Conservation (phyloP, 106 monocot genomes). For the Ottelia alismoides region DNA sequence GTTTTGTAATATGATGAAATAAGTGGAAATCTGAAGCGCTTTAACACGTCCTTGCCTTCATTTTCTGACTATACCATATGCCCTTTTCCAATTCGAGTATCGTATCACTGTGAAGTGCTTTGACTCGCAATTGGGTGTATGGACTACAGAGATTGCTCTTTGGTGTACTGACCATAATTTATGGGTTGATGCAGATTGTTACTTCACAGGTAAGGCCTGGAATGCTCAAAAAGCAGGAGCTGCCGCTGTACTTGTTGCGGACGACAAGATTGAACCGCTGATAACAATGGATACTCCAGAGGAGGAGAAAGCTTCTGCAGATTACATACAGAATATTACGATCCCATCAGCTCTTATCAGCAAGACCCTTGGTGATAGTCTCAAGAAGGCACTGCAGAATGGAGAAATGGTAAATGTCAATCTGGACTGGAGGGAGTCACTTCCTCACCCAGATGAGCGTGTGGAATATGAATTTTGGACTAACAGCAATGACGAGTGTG, state of each 20-base stretch:
- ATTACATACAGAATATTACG: conserved; percentile 82
- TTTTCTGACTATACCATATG: neutral
- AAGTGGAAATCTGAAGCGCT: neutral
- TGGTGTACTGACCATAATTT: no score
- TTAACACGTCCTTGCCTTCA: neutral
- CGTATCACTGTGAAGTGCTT: neutral
- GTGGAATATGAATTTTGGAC: conserved; percentile 96
- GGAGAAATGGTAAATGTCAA: conserved; percentile 93
- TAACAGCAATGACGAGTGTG: conserved; percentile 94
- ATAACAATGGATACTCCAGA: conserved; percentile 91
- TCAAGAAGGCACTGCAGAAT: conserved; percentile 56
- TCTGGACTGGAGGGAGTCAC: conserved; percentile 89
- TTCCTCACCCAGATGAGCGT: conserved; percentile 92
- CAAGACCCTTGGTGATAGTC: conserved; percentile 49
- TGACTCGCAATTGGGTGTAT: no score
- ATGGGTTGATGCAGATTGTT: conserved; percentile 7
- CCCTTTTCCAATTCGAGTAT: neutral
- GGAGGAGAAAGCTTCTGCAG: conserved; percentile 65
- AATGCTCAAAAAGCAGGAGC: conserved; percentile 89
- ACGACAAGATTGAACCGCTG: conserved; percentile 71
- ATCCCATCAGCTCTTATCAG: conserved; percentile 90
- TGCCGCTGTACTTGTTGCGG: conserved; percentile 77
- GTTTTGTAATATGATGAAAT: no score
- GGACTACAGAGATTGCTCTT: no score
- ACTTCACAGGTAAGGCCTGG: conserved; percentile 77